Evolutionary conservation across 2,329 filamentous ascomycete species (phyloP), one percentile per base, ranked within the genome.

Genomic region (Monilinia fructigena): DNA sequence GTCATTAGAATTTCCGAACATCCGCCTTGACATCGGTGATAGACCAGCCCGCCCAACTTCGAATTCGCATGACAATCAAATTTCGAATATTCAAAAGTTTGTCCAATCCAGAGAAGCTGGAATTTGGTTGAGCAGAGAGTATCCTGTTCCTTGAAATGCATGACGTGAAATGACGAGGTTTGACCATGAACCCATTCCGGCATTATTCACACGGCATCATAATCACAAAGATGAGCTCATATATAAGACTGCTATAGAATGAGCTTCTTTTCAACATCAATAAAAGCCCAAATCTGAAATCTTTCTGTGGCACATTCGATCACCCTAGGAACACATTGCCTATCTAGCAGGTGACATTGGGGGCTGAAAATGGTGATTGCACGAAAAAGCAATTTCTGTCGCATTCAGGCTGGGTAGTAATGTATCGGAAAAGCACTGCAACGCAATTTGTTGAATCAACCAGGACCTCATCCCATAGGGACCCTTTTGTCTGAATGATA

Each of bases 331-430:
- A 28, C 4, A 26, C 26, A 18, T 31, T 8, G 18, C 38, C 8
- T 28, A 18, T 45, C 40, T 14, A 45, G 18, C 16, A 20, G 45
- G 26, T 47, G 42, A 23, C 26, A 35, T 23, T 47, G 56, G 45
- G 56, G 26, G 26, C 56, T 3, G 8, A 16, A 54, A 10, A 20
- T 12, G 56, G 45, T 7, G 28, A 38, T 60, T 60, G n/a, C 20
- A 50, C 20, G 28, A 50, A 38, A 60, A 50, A 60, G 28, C 45
- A 60, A 48, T 23, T 18, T 50, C 45, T 48, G 26, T 60, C 45
- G 31, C 35, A 35, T 60, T 26, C 42, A 16, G 42, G 56, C 38
- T 42, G 28, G 26, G 42, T 42, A 48, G 45, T 18, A n/a, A 48
- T 59, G 28, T 42, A 60, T 60, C 3, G 31, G 31, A 6, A 18